Evolutionary conservation across 352 stramenopile species (phyloP).

Genomic region (Phytopythium boreale): DNA sequence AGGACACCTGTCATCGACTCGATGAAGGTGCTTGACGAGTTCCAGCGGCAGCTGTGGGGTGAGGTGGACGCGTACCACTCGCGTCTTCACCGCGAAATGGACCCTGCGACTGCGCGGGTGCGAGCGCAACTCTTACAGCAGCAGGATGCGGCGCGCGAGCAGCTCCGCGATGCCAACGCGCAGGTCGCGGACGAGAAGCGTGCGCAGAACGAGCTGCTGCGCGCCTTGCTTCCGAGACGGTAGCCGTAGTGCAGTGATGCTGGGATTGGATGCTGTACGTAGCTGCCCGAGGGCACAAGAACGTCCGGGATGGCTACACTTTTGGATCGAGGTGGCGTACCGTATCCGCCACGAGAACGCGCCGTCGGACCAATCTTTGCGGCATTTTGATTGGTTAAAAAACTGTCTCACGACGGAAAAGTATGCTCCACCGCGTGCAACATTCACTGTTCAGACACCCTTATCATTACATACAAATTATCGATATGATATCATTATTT

Average conservation of each 20-base stretch:
- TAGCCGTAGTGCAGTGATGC: not conserved
- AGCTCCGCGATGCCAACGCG: conserved; percentile 17
- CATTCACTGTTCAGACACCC: not conserved
- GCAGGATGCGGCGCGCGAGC: conserved; percentile 16
- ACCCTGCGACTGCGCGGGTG: conserved; percentile 26
- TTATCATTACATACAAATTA: no score
- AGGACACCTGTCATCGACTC: not conserved
- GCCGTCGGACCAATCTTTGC: not conserved
- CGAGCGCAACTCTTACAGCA: conserved; percentile 23
- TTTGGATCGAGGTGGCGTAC: not conserved
- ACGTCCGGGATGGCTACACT: not conserved
- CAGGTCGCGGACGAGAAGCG: conserved; percentile 31
- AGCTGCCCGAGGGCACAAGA: not conserved
- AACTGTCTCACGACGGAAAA: not conserved
- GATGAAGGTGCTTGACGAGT: conserved; percentile 4
- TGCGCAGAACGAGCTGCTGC: conserved; percentile 31
- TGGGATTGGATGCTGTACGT: not conserved
- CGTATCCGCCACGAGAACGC: not conserved
- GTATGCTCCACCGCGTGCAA: not conserved
- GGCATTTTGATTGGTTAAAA: not conserved
- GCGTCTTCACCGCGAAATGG: conserved; percentile 31
- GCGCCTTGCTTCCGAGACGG: conserved; percentile 3
- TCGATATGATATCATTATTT: not conserved
- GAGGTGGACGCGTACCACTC: conserved; percentile 32
- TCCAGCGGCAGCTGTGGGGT: conserved; percentile 19